phyloP scores from a whole-genome alignment of 768 basidiomycete genomes.

The Neoboletus subvelutipes region DNA sequence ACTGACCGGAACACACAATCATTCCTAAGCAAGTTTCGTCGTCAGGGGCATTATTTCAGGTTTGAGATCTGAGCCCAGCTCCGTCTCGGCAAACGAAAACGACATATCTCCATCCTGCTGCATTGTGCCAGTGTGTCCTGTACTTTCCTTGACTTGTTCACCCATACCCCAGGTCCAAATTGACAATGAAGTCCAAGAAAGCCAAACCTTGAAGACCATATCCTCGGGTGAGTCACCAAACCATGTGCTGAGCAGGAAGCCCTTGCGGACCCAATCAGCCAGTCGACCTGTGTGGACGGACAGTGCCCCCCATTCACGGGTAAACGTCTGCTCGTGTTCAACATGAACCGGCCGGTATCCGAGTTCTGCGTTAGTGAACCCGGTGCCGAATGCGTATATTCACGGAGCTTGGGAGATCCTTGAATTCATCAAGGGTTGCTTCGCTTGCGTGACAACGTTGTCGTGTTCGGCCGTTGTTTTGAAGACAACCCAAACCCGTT shows the following conservation, averaged over 20 bases:
- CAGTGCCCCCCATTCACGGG: neutral
- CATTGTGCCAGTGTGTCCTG: neutral
- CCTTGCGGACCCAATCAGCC: neutral
- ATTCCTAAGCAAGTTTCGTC: neutral
- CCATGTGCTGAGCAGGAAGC: neutral
- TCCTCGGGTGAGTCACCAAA: neutral
- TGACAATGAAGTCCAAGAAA: too few relatives aligned
- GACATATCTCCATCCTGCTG: neutral
- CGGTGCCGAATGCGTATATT: neutral
- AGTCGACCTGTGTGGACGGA: neutral
- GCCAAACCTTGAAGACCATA: too few relatives aligned
- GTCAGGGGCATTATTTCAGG: neutral
- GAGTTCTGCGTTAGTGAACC: neutral
- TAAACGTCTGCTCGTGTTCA: neutral
- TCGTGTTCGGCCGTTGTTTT: neutral
- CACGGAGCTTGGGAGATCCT: neutral
- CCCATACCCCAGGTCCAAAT: too few relatives aligned
- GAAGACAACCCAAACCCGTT: neutral
- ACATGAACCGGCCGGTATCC: neutral
- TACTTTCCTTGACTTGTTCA: too few relatives aligned
- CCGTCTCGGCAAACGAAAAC: neutral
- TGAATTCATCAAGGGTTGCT: too few relatives aligned
- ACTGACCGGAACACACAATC: neutral
- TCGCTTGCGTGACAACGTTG: neutral
- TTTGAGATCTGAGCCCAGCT: neutral